Conservation (phyloP, 2,329 filamentous ascomycete species). For the Penicillium sp. region DNA sequence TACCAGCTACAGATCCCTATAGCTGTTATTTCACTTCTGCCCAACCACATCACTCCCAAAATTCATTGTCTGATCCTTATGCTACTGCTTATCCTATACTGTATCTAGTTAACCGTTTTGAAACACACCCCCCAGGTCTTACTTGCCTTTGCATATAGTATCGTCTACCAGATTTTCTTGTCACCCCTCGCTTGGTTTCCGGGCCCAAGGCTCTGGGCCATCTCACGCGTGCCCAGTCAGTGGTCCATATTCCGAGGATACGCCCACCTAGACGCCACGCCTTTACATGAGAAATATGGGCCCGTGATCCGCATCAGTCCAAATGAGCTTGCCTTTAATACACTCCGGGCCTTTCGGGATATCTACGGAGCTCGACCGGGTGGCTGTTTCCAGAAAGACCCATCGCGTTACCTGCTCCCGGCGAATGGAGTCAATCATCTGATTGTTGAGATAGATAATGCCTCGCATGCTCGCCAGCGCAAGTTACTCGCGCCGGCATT, state of each 20-base stretch:
- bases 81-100: not conserved
- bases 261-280: constrained; percentile 30
- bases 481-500: constrained; percentile 38
- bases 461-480: constrained; percentile 26
- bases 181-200: constrained; percentile 38
- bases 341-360: constrained; percentile 38
- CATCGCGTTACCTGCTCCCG: constrained; percentile 25
- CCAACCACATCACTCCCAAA: not conserved
- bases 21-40: constrained; percentile 8
- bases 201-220: constrained; percentile 37
- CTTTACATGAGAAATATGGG: constrained; percentile 33
- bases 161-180: constrained; percentile 30
- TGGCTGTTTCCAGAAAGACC: constrained; percentile 32
- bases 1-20: constrained; percentile 25
- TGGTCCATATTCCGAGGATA: constrained; percentile 32
- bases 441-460: constrained; percentile 30
- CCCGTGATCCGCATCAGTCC: constrained; percentile 29
- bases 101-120: not conserved
- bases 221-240: constrained; percentile 33
- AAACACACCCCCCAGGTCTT: constrained; percentile 8
- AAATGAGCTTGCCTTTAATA: constrained; percentile 37
- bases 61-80: not conserved
- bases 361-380: constrained; percentile 40
- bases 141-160: constrained; percentile 12
- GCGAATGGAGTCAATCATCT: constrained; percentile 47